Base-by-base conservation (phyloP, 495 filamentous ascomycete genomes). In the Extremus antarcticus region DNA sequence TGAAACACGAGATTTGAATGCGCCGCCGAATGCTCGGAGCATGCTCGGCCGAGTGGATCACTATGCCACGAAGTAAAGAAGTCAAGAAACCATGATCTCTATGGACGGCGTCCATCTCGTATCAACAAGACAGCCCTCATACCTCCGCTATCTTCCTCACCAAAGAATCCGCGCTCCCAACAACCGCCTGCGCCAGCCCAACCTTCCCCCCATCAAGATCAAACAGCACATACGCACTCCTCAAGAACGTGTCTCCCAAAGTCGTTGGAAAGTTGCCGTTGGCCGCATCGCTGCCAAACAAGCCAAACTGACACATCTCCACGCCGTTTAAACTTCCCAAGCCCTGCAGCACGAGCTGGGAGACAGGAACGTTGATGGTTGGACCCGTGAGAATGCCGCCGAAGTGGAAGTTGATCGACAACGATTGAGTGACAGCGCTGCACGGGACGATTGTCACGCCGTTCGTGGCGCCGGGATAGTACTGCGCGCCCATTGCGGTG, bases 151-250 rank as follows among this genome's bases (percentile, higher is more conserved):
- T 13, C 4, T 35, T 35, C 29, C 29, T 35, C 29, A 13, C 29
- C 13, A 35, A 7, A 13, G 7, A 4, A 35, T 7, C 29, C 4
- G 13, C 29, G 13, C 29, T 13, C 8, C 17, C 19, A 3, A 45
- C 41, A 17, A 52, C 21, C 43, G 56, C 48, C 35, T 57, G 55
- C 16, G 55, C 55, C 20, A 57, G 19, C 9, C 55, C 48, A 13
- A 57, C 24, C 8, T 22, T 17, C n/a, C 43, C 13, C 1, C 20
- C 16, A 8, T 56, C 53, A 2, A 63, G 35, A 47, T 63, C 57
- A 53, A 53, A 63, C 1, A 63, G 53, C 22, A 55, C 57, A 54
- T 63, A 63, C 19, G 57, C 57, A 22, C 43, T 56, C 15, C 57
- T 54, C 25, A 63, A 50, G 32, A 63, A 63, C 23, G 49, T 56